These are phyloP conservation scores for Xylaria multiplex DNA, from an alignment of 2,329 filamentous ascomycete species.

Conservation along the genomic window DNA sequence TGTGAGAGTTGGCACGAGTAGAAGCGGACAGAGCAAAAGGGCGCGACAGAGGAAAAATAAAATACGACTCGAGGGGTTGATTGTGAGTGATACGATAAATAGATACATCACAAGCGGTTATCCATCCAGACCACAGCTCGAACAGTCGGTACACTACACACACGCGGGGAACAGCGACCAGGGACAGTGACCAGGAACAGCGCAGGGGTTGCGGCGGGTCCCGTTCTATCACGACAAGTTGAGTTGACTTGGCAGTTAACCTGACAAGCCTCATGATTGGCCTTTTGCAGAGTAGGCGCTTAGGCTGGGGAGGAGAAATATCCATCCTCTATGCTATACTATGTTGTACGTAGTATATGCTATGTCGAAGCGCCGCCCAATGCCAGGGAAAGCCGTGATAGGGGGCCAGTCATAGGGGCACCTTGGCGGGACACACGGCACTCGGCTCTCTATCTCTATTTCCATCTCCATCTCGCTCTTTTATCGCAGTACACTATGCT, in stretches of 20 bases:
- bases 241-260: constrained; percentile 43
- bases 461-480: too few relatives aligned
- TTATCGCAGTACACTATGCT: too few relatives aligned
- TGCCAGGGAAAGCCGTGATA: constrained; percentile 19
- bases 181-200: neutral
- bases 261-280: constrained; percentile 43
- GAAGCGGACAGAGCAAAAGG: constrained; percentile 41
- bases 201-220: constrained; percentile 31
- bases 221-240: constrained; percentile 33
- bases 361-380: constrained; percentile 45
- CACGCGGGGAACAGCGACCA: too few relatives aligned
- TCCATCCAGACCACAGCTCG: too few relatives aligned
- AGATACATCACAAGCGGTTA: too few relatives aligned
- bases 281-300: constrained; percentile 40
- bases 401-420: neutral
- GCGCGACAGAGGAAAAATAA: constrained; percentile 22
- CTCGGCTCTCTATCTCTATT: constrained; percentile 9
- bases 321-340: too few relatives aligned
- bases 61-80: neutral
- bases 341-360: constrained; percentile 34
- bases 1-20: constrained; percentile 24
- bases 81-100: neutral
- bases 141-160: too few relatives aligned
- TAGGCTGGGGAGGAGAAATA: constrained; percentile 36
- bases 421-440: constrained; percentile 17